Percentiles rank a stretch among this genome's conserved stretches.
Evolutionary conservation across 129 eudicot genomes (phyloP).

Genomic region (Heracleum sosnowskyi): DNA sequence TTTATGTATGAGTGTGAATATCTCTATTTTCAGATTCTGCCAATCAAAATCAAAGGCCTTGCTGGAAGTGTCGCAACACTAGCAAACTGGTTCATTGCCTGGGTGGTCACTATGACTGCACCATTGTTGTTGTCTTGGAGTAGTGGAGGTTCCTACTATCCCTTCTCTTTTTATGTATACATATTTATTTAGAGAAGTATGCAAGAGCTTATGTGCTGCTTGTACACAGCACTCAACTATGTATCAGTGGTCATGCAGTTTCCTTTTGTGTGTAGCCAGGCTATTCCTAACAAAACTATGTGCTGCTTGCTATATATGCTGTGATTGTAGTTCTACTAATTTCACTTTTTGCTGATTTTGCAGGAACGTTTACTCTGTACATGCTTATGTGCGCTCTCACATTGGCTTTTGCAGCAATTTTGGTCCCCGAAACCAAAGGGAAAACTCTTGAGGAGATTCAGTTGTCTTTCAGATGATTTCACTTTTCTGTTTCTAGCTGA

Average conservation of each 20-base stretch:
- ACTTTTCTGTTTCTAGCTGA: not conserved
- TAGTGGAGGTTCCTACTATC: slow-evolving; percentile 57
- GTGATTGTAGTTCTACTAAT: slow-evolving; percentile 1
- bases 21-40: slow-evolving; percentile 51
- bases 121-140: slow-evolving; percentile 78
- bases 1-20: no score
- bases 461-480: slow-evolving; percentile 58
- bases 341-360: not conserved
- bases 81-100: slow-evolving; percentile 67
- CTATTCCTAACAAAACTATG: not conserved
- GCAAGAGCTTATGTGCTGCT: not conserved
- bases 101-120: slow-evolving; percentile 77
- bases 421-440: slow-evolving; percentile 98
- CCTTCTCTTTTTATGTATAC: not conserved
- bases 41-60: slow-evolving; percentile 74
- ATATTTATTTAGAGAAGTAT: not conserved
- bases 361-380: slow-evolving; percentile 84
- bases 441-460: slow-evolving; percentile 91
- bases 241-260: not conserved
- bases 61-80: slow-evolving; percentile 93
- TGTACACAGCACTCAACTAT: not conserved
- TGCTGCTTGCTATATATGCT: not conserved
- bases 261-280: not conserved
- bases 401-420: slow-evolving; percentile 39
- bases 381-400: slow-evolving; percentile 48